Evolutionary conservation across 1,284 basidiomycete species (phyloP).

Genomic region (Mycena citricolor): DNA sequence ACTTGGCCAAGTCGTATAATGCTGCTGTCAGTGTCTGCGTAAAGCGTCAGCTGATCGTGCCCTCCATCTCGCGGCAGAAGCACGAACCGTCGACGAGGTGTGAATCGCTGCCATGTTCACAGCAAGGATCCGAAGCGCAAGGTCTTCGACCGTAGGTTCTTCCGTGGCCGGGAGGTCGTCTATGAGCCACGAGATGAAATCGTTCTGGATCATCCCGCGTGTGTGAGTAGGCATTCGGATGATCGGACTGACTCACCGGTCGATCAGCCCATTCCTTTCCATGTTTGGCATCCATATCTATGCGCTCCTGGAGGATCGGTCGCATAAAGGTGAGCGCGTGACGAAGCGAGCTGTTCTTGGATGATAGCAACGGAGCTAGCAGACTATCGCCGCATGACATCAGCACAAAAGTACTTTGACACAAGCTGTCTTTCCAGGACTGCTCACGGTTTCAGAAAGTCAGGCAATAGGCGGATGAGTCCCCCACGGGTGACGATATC

Average conservation of each 20-base stretch:
- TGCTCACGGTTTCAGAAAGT: conserved; percentile 33
- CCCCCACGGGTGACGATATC: neutral
- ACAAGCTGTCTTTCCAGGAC: too few species aligned
- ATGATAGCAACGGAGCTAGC: neutral
- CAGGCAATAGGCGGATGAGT: conserved; percentile 19
- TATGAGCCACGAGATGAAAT: conserved; percentile 38
- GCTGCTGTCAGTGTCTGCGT: conserved; percentile 32
- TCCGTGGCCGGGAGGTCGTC: conserved; percentile 25
- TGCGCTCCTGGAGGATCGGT: neutral
- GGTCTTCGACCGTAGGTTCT: conserved; percentile 26
- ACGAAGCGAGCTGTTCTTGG: neutral
- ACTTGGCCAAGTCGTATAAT: conserved; percentile 41
- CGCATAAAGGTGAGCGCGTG: neutral
- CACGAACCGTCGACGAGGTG: conserved; percentile 32
- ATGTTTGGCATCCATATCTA: neutral
- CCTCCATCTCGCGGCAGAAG: neutral
- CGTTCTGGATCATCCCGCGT: conserved; percentile 30
- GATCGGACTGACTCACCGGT: neutral
- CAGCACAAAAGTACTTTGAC: neutral
- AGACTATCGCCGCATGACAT: neutral
- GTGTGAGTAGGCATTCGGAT: neutral
- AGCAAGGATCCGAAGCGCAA: conserved; percentile 32
- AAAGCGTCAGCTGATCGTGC: too few species aligned
- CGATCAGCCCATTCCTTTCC: neutral
- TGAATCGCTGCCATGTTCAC: conserved; percentile 39